Evolutionary conservation across 495 filamentous ascomycete species (phyloP), one percentile per base, ranked within the genome.

Genomic region (Terfezia claveryi): DNA sequence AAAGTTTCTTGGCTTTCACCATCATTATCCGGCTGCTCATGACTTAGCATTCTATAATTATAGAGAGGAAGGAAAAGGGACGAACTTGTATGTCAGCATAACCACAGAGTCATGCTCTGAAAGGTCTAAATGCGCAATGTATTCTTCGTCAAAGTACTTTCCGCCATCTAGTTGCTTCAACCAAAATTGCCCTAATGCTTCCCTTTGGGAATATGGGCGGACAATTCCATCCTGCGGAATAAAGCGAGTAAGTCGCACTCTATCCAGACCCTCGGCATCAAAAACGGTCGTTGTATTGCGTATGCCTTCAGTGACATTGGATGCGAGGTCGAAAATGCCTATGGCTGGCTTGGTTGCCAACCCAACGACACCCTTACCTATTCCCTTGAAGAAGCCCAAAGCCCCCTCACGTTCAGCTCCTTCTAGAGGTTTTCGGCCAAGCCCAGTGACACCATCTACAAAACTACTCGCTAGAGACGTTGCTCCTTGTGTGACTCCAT

Each of bases 231-330:
- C 91, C 38, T 80, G 76, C 17, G 85, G 84, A 56, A 98, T 84
- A 70, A 93, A 93, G 46, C 91, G 81, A 7, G 91, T 82, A 23
- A 94, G 73, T 36, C 91, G 83, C 16, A 96, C 87, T 54, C 92
- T 84, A 59, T 98, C 91, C 7, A 98, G 80, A 44, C 91, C 91
- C 51, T 92, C 81, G 38, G 81, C 80, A 62, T 98, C 91, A 65
- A 98, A 98, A 38, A 98, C 89, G 0, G 92, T 98, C 8, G 91
- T 98, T 8, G 91, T 98, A 69, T 98, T 98, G 61, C 89, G 86
- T 44, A 98, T 88, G 55, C 91, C 91, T 70, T 98, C 91, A 17
- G 85, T 85, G 58, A 98, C 78, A 67, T 94, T 95, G 62, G 86
- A 93, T 0, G 91, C 91, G 58, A 98, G 79, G 67, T 98, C 91